These are phyloP conservation scores for Xanthoparmelia taractica DNA, from an alignment of 495 filamentous ascomycete genomes.

Conservation along the genomic window DNA sequence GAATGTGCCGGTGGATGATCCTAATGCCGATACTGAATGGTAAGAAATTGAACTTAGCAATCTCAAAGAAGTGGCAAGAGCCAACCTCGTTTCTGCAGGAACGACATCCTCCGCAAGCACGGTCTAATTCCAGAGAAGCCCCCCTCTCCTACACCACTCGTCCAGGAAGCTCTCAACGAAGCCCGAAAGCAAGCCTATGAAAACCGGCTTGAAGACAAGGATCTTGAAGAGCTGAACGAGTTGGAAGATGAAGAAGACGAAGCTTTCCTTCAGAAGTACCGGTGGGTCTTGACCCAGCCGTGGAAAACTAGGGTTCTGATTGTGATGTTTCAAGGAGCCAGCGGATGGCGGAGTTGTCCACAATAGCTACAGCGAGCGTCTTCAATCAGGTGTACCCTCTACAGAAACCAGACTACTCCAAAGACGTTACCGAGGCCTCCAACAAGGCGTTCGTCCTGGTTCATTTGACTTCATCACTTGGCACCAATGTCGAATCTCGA, in stretches of 20 bases:
- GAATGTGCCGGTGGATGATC: conserved; percentile 86
- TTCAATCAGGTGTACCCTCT: conserved; percentile 88
- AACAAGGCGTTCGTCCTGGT: conserved; percentile 68
- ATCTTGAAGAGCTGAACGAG: conserved; percentile 84
- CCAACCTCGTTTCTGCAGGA: conserved; percentile 50
- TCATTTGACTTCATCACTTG: conserved; percentile 67
- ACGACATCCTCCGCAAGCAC: conserved; percentile 96
- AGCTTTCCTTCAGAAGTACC: conserved; percentile 76
- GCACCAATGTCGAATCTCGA: conserved; percentile 75
- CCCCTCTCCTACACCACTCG: conserved; percentile 83
- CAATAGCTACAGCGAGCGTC: conserved; percentile 61
- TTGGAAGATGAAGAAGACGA: conserved; percentile 96
- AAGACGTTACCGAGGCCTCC: conserved; percentile 89
- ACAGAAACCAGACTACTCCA: conserved; percentile 84
- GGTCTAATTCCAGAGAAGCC: conserved; percentile 94
- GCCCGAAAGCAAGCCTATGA: conserved; percentile 74
- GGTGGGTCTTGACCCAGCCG: conserved; percentile 35
- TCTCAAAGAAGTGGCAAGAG: neutral
- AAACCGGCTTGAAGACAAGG: conserved; percentile 86
- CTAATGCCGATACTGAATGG: conserved; percentile 98
- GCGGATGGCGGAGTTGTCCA: conserved; percentile 71
- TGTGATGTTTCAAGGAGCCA: conserved; percentile 50
- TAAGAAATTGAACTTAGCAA: conserved; percentile 31
- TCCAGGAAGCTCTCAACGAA: conserved; percentile 88
- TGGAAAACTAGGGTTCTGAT: conserved; percentile 17